These are phyloP conservation scores for Podaxis sp. DNA, from an alignment of 768 basidiomycete species.

Conservation along the genomic window DNA sequence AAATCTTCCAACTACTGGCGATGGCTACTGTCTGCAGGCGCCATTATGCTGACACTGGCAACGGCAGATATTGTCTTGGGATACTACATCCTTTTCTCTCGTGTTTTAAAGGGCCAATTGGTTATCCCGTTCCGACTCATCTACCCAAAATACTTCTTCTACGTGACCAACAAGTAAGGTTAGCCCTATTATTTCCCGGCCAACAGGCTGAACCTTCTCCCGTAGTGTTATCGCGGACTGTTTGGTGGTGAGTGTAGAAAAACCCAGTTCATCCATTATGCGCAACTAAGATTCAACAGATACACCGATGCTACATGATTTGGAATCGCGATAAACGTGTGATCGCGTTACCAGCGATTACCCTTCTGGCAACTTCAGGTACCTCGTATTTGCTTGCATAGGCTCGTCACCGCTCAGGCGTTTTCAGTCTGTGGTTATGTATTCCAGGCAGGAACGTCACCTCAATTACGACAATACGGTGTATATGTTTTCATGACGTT, in stretches of 20 bases:
- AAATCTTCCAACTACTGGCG: conserved; percentile 1
- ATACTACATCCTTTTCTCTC: conserved; percentile 5
- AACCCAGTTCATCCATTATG: too few relatives aligned
- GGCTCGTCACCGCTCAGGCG: background rate
- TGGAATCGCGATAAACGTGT: conserved; percentile 10
- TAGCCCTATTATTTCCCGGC: background rate
- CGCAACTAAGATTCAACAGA: background rate
- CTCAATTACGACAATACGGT: conserved; percentile 26
- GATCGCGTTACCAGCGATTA: conserved; percentile 2
- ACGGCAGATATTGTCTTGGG: conserved; percentile 3
- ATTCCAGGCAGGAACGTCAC: background rate
- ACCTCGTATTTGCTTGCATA: background rate
- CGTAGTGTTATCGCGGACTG: conserved; percentile 8
- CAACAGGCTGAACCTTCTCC: background rate
- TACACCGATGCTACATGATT: conserved; percentile 13
- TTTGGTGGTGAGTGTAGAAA: background rate
- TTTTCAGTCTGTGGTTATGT: background rate
- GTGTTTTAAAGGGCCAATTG: background rate
- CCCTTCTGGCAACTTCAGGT: conserved; percentile 7
- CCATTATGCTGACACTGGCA: conserved; percentile 1
- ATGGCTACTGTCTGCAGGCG: conserved; percentile 1
- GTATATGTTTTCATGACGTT: conserved; percentile 34
- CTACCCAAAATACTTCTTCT: conserved; percentile 9
- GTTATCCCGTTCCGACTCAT: background rate
- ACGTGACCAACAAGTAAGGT: conserved; percentile 10